Percentiles rank a stretch among this genome's conserved stretches.
Evolutionary conservation across 495 filamentous ascomycete genomes (phyloP).

Genomic region (Rusavskia elegans): DNA sequence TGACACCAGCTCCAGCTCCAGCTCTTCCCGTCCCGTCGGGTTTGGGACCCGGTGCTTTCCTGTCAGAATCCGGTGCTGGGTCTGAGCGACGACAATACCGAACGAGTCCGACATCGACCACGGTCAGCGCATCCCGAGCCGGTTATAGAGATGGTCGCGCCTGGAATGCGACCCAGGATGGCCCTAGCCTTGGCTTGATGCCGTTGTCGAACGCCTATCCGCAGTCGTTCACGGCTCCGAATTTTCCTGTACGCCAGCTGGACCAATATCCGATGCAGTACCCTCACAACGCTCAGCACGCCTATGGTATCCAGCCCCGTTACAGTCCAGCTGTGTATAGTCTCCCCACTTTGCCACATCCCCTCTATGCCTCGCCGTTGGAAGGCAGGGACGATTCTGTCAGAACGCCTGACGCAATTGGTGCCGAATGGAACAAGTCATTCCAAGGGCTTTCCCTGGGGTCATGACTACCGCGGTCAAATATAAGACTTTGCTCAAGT

Average conservation of each 20-base stretch:
- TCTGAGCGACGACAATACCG: slow-evolving; percentile 31
- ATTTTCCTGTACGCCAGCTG: slow-evolving; percentile 7
- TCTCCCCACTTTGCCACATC: slow-evolving; percentile 7
- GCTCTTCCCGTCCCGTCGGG: slow-evolving; percentile 51
- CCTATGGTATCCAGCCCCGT: slow-evolving; percentile 4
- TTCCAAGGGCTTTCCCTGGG: slow-evolving; percentile 39
- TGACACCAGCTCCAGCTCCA: slow-evolving; percentile 55
- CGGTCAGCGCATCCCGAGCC: slow-evolving; percentile 1
- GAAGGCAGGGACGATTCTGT: slow-evolving; percentile 13
- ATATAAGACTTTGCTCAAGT: neutral
- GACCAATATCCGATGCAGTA: slow-evolving; percentile 13
- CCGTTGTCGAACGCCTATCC: slow-evolving; percentile 8
- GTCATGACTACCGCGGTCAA: slow-evolving; percentile 14
- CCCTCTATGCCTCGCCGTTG: slow-evolving; percentile 6
- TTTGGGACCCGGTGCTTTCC: slow-evolving; percentile 44
- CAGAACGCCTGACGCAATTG: slow-evolving; percentile 22
- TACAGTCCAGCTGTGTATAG: slow-evolving; percentile 7
- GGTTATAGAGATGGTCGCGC: slow-evolving; percentile 1
- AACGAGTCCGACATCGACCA: slow-evolving; percentile 5
- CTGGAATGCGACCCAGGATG: slow-evolving; percentile 6
- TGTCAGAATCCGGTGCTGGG: slow-evolving; percentile 23
- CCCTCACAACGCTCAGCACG: slow-evolving; percentile 8
- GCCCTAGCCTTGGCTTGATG: neutral
- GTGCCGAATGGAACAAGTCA: slow-evolving; percentile 27
- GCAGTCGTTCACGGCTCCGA: slow-evolving; percentile 6